Base-by-base conservation (phyloP, 768 basidiomycete genomes). In the Suillus discolor region DNA sequence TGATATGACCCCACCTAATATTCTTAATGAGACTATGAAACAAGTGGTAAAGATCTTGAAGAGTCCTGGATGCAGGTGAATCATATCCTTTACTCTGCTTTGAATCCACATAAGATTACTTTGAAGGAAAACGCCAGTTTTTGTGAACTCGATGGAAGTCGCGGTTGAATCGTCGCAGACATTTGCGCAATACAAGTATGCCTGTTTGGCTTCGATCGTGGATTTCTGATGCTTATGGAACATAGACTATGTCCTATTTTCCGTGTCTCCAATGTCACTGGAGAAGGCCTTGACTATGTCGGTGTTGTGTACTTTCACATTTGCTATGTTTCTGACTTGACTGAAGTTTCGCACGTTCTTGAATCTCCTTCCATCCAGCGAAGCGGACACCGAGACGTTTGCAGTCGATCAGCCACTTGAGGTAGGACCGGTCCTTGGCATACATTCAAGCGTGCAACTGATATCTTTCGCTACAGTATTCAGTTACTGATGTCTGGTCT, bases 1-100 rank as follows among this genome's bases (percentile, higher is more conserved):
- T 71, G 97, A 99, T 75, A 98, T 97, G 97, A 98, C 97, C 0
- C 97, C 97, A 6, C 84, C 90, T 13, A 93, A 97, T 68, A 89
- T 96, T 39, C 85, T 96, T 57, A 88, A 87, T n/a, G 92, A 97
- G 76, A 99, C 96, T 0, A 83, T 92, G 53, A 94, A 92, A 72
- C 96, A 98, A 79, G 90, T 98, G 0, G 85, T 88, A 11, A 99
- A 97, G 81, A 94, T 98, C 47, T 78, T 99, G 65, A 90, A 86
- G 74, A 94, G 92, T 69, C 97, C 96, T 11, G 97, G 97, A 12
- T 98, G 96, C 81, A 83, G 93, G 93, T 91, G 61, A 63, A 82
- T 78, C 31, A 39, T 36, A 31, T 62, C 11, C 20, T 60, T 25
- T 61, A 39, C 25, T 31, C 61, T n/a, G 45, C 6, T 12, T 42